Evolutionary conservation across 208 protist genomes (phyloP).

Genomic region (Wallacemonas sp.): DNA sequence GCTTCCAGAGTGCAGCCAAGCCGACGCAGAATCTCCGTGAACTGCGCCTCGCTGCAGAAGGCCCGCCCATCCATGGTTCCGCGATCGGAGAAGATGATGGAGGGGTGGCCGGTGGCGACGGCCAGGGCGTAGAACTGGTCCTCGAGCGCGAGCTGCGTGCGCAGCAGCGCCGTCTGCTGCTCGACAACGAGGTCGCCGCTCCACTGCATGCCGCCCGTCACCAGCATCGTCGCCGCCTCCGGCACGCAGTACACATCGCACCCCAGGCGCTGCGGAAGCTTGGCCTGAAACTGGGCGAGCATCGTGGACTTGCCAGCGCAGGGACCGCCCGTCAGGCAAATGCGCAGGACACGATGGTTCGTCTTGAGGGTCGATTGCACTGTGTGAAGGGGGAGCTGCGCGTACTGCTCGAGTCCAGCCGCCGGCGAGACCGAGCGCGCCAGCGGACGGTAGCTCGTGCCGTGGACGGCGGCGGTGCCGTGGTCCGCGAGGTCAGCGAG

Average conservation of each 20-base stretch:
- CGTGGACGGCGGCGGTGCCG: background rate
- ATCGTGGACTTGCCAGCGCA: conserved; percentile 85
- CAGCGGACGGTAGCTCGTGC: conserved; percentile 29
- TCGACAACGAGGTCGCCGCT: conserved; percentile 39
- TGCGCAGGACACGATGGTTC: conserved; percentile 57
- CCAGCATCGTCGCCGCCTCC: conserved; percentile 80
- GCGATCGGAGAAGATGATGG: conserved; percentile 73
- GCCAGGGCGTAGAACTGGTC: conserved; percentile 78
- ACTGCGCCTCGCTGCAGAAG: conserved; percentile 71
- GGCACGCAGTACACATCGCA: conserved; percentile 80
- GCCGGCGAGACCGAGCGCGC: conserved; percentile 64
- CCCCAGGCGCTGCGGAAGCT: conserved; percentile 62
- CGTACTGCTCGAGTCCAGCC: conserved; percentile 46
- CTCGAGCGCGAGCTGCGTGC: conserved; percentile 73
- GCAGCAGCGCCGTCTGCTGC: conserved; percentile 67
- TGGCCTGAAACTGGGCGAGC: conserved; percentile 60
- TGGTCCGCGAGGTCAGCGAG: background rate
- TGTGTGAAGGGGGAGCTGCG: conserved; percentile 35
- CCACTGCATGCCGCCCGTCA: conserved; percentile 77
- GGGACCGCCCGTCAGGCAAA: conserved; percentile 83
- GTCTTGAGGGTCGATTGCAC: conserved; percentile 54
- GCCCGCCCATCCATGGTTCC: conserved; percentile 87
- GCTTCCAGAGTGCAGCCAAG: conserved; percentile 47
- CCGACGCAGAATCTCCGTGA: conserved; percentile 43
- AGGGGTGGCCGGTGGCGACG: conserved; percentile 38